A percentile compares a stretch with the other conserved stretches of the same genome.
Evolutionary conservation across 805 yeast species (phyloP).

Genomic region (Yarrowia sp.): DNA sequence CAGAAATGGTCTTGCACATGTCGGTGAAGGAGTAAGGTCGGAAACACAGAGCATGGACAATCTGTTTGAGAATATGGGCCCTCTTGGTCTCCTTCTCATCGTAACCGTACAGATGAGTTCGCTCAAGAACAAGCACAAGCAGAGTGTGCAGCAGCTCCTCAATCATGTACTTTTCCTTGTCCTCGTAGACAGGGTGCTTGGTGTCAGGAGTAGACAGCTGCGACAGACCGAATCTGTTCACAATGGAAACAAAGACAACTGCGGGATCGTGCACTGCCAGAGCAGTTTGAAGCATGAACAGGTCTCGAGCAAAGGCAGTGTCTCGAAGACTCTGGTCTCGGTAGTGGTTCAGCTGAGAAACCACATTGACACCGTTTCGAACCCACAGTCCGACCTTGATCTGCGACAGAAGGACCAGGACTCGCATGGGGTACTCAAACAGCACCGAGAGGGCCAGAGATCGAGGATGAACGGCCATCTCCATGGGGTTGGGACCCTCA

Average conservation of each 20-base stretch:
- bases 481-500: background rate
- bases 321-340: slow-evolving; percentile 81
- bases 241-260: slow-evolving; percentile 61
- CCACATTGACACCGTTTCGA: slow-evolving; percentile 83
- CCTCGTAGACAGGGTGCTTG: slow-evolving; percentile 52
- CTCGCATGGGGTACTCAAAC: slow-evolving; percentile 78
- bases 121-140: slow-evolving; percentile 72
- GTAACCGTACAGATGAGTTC: slow-evolving; percentile 61
- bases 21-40: slow-evolving; percentile 75
- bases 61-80: slow-evolving; percentile 65
- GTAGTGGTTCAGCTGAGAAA: slow-evolving; percentile 80
- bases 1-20: slow-evolving; percentile 73
- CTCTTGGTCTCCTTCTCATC: slow-evolving; percentile 58
- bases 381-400: slow-evolving; percentile 93
- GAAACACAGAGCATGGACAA: slow-evolving; percentile 84
- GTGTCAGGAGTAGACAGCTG: slow-evolving; percentile 51
- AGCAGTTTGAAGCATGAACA: slow-evolving; percentile 70
- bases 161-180: slow-evolving; percentile 64
- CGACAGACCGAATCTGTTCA: slow-evolving; percentile 67
- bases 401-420: slow-evolving; percentile 79
- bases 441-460: slow-evolving; percentile 45
- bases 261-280: slow-evolving; percentile 65
- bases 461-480: slow-evolving; percentile 12
- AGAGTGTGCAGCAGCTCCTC: slow-evolving; percentile 80
- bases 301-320: slow-evolving; percentile 79